phyloP scores from a whole-genome alignment of 2,329 filamentous ascomycete genomes.

The Fonsecaea nubica region DNA sequence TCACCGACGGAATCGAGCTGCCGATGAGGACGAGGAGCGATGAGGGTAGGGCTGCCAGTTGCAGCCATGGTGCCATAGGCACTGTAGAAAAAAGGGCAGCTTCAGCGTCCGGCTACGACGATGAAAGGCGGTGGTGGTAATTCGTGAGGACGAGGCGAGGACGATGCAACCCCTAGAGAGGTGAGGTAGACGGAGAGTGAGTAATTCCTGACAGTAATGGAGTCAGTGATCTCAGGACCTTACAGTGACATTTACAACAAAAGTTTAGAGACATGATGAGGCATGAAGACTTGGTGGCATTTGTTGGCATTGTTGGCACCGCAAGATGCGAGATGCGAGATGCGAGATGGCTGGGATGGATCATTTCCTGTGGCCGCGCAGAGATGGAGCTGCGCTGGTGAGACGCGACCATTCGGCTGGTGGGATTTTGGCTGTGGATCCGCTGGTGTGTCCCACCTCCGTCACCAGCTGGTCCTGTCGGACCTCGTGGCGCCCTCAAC shows the following conservation, averaged over 20 bases:
- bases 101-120: not conserved
- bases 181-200: not conserved
- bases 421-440: not conserved
- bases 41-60: conserved; percentile 24
- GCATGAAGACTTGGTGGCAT: conserved; percentile 7
- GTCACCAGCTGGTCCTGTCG: not conserved
- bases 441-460: not conserved
- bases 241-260: conserved; percentile 12
- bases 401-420: conserved; percentile 12
- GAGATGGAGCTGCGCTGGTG: conserved; percentile 8
- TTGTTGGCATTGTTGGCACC: conserved; percentile 28
- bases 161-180: not conserved
- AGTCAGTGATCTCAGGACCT: not conserved
- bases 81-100: not conserved
- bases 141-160: not conserved
- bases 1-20: conserved; percentile 1
- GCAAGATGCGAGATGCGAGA: not conserved
- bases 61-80: conserved; percentile 33
- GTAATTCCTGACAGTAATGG: not conserved
- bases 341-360: conserved; percentile 28
- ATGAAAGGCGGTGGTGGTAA: not conserved
- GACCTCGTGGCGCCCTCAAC: not conserved
- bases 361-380: conserved; percentile 6
- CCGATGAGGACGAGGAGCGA: conserved; percentile 31
- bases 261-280: conserved; percentile 9